Evolutionary conservation across 2,329 filamentous ascomycete genomes (phyloP).

Genomic region (Fusarium austroafricanum): DNA sequence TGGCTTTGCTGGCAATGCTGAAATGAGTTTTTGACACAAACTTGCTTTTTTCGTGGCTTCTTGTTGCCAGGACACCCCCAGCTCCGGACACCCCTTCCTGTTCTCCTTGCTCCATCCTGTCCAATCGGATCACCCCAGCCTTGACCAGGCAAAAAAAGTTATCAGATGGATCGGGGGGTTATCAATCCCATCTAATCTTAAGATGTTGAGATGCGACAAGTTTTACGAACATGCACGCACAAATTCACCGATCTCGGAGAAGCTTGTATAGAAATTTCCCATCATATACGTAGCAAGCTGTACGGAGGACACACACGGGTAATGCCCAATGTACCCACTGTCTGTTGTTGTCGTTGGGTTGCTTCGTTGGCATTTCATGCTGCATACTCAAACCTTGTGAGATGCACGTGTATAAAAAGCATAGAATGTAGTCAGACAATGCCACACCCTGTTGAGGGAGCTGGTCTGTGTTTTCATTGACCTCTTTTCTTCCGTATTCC

Average conservation of each 20-base stretch:
- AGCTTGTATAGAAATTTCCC: background rate
- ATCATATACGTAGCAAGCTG: background rate
- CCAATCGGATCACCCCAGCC: slow-evolving; percentile 42
- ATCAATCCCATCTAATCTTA: slow-evolving; percentile 49
- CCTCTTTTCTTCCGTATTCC: slow-evolving; percentile 19
- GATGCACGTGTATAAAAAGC: slow-evolving; percentile 3
- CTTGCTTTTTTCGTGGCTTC: slow-evolving; percentile 2
- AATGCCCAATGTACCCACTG: slow-evolving; percentile 11
- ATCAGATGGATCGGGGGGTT: slow-evolving; percentile 39
- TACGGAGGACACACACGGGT: background rate
- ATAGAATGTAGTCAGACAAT: slow-evolving; percentile 22
- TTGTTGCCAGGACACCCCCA: background rate
- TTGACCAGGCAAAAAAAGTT: no score
- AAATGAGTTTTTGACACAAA: background rate
- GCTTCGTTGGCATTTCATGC: slow-evolving; percentile 18
- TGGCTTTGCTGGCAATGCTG: no score
- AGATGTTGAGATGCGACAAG: slow-evolving; percentile 18
- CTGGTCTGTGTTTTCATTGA: slow-evolving; percentile 24
- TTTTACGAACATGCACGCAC: slow-evolving; percentile 5
- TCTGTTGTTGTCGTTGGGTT: slow-evolving; percentile 6
- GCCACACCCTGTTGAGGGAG: slow-evolving; percentile 13
- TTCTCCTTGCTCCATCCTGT: slow-evolving; percentile 11
- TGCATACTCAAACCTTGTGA: slow-evolving; percentile 4
- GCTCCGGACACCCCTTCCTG: background rate
- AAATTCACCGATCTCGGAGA: slow-evolving; percentile 39